Conservation (phyloP, 2,329 filamentous ascomycete species). For the Metarhizium brunneum region DNA sequence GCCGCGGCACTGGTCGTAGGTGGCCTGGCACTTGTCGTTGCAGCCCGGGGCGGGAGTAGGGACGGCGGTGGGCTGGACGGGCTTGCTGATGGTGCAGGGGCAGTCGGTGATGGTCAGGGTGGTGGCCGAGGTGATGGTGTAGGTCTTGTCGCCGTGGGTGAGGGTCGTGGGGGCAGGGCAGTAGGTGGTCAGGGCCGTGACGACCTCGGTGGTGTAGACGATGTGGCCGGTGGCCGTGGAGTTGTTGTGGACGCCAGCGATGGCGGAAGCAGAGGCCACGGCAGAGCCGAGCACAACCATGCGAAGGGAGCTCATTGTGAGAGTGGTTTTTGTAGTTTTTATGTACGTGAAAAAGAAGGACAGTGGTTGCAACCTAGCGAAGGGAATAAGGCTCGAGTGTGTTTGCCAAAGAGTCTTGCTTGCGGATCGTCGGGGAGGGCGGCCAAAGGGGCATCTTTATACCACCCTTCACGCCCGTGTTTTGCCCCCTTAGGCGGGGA, state of each 20-base stretch:
- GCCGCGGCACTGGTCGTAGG: slow-evolving; percentile 12
- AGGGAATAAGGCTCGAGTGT: background rate
- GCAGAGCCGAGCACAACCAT: slow-evolving; percentile 1
- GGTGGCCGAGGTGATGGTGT: slow-evolving; percentile 53
- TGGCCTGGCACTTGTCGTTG: too few relatives aligned
- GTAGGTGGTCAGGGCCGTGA: slow-evolving; percentile 54
- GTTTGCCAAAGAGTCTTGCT: background rate
- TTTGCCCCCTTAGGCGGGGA: too few relatives aligned
- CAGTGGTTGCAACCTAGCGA: background rate
- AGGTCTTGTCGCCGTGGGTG: slow-evolving; percentile 48
- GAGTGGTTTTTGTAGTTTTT: too few relatives aligned
- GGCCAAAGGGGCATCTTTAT: background rate
- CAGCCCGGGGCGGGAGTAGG: slow-evolving; percentile 27
- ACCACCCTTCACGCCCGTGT: too few relatives aligned
- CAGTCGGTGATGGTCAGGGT: slow-evolving; percentile 56
- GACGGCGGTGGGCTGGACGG: slow-evolving; percentile 29
- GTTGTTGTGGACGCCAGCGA: background rate
- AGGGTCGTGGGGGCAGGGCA: slow-evolving; percentile 53
- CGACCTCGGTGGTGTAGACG: slow-evolving; percentile 41
- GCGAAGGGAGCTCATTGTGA: background rate
- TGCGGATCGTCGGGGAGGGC: background rate
- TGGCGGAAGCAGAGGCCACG: background rate
- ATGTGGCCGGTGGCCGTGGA: background rate
- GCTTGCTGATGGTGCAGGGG: slow-evolving; percentile 50
- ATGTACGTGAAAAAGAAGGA: background rate